Evolutionary conservation across 2,329 filamentous ascomycete genomes (phyloP).

Genomic region (Paecilomyces sp.): DNA sequence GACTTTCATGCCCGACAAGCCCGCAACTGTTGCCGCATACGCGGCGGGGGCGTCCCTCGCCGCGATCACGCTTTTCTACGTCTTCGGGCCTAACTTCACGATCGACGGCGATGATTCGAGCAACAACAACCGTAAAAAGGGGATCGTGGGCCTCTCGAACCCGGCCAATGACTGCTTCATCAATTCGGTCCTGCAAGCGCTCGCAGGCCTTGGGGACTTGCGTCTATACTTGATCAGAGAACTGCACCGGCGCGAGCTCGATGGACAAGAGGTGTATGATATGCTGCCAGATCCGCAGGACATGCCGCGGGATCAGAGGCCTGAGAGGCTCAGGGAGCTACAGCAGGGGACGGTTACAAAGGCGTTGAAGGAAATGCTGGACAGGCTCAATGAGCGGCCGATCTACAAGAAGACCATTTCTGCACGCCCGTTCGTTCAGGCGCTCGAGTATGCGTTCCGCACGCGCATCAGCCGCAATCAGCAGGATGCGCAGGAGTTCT

Average conservation of each 20-base stretch:
- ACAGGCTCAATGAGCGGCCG: conserved; percentile 85
- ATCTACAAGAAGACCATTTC: conserved; percentile 92
- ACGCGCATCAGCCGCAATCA: conserved; percentile 90
- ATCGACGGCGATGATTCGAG: conserved; percentile 70
- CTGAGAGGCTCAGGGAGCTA: conserved; percentile 50
- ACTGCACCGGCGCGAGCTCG: conserved; percentile 73
- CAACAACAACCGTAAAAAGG: conserved; percentile 63
- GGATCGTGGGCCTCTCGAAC: conserved; percentile 82
- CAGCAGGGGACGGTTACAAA: conserved; percentile 78
- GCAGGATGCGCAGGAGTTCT: conserved; percentile 94
- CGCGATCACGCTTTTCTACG: conserved; percentile 90
- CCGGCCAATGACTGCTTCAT: conserved; percentile 95
- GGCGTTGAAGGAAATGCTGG: conserved; percentile 86
- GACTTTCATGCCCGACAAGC: conserved; percentile 67
- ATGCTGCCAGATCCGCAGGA: conserved; percentile 45
- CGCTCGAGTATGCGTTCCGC: conserved; percentile 77
- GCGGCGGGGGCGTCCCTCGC: conserved; percentile 92
- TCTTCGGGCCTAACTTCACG: conserved; percentile 95
- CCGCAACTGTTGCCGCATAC: conserved; percentile 79
- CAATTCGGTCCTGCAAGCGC: conserved; percentile 88
- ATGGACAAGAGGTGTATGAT: conserved; percentile 69
- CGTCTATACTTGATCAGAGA: conserved; percentile 89
- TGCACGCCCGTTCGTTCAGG: conserved; percentile 73
- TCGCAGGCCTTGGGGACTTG: conserved; percentile 83
- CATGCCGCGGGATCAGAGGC: conserved; percentile 27